Percentiles rank a stretch among this genome's conserved stretches.
These are phyloP conservation scores for Rhizopus microsporus DNA, from an alignment of 371 early-diverging fungal species.

Conservation along the genomic window DNA sequence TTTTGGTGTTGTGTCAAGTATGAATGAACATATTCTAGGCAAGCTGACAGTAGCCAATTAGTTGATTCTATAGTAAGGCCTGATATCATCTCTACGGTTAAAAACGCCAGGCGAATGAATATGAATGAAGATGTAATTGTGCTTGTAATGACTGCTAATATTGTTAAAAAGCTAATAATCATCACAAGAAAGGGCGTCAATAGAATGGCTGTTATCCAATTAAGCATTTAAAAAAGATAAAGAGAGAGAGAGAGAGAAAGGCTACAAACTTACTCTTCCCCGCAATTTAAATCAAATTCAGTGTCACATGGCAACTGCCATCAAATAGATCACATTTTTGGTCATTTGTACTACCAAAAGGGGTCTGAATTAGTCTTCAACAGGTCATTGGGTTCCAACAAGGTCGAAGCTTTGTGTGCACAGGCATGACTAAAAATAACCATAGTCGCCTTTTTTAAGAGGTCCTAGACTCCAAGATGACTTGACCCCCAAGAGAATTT, in stretches of 20 bases:
- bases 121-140: conserved; percentile 34
- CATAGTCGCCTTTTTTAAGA: no score
- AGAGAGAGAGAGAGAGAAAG: conserved; percentile 4
- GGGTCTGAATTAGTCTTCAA: no score
- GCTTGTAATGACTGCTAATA: conserved; percentile 25
- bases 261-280: not conserved
- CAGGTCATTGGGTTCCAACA: no score
- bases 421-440: no score
- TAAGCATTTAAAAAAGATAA: conserved; percentile 3
- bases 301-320: conserved; percentile 1
- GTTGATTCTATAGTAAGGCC: conserved; percentile 30
- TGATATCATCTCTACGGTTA: conserved; percentile 28
- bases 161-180: conserved; percentile 12
- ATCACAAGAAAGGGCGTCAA: conserved; percentile 24
- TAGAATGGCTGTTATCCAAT: conserved; percentile 15
- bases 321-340: not conserved
- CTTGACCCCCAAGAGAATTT: no score
- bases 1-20: conserved; percentile 7
- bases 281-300: conserved; percentile 1
- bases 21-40: conserved; percentile 9
- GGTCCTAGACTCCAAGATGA: no score
- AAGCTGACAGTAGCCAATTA: conserved; percentile 25
- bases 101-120: conserved; percentile 24
- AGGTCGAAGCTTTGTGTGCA: no score
- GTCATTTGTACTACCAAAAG: not conserved